These are phyloP conservation scores for Populus hybrid DNA, from an alignment of 441 rosid species.

Conservation along the genomic window DNA sequence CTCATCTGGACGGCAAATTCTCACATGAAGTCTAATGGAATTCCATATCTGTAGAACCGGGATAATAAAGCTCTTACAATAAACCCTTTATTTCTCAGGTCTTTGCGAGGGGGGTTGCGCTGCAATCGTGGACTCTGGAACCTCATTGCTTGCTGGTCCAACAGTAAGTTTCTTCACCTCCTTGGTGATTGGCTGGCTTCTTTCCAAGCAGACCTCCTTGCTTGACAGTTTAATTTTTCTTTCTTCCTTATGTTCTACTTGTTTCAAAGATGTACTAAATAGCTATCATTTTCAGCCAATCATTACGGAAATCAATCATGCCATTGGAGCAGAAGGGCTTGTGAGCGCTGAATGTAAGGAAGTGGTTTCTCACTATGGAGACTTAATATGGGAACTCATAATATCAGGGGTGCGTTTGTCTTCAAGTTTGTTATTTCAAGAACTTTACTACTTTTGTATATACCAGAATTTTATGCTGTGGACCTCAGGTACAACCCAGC, in stretches of 20 bases:
- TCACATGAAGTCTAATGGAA: background rate
- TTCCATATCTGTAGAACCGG: background rate
- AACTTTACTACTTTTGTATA: background rate
- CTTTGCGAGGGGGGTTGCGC: slow-evolving; percentile 62
- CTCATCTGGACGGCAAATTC: background rate
- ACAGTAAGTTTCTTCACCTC: slow-evolving; percentile 39
- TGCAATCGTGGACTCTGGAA: slow-evolving; percentile 82
- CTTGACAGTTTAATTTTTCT: background rate
- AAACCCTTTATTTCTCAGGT: slow-evolving; percentile 30
- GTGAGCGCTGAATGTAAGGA: slow-evolving; percentile 65
- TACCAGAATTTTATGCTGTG: background rate
- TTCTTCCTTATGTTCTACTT: background rate
- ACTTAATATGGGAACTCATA: slow-evolving; percentile 68
- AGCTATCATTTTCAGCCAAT: slow-evolving; percentile 37
- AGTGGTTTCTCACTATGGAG: slow-evolving; percentile 68
- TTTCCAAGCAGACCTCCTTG: background rate
- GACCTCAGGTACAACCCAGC: slow-evolving; percentile 49
- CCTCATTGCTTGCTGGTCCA: slow-evolving; percentile 78
- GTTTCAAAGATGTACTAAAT: slow-evolving; percentile 7
- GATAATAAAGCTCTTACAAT: background rate
- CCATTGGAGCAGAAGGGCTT: slow-evolving; percentile 73
- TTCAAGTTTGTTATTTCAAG: background rate
- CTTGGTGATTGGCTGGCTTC: background rate
- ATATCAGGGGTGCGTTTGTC: slow-evolving; percentile 48
- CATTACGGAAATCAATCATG: slow-evolving; percentile 74